Evolutionary conservation across 2,329 filamentous ascomycete genomes (phyloP), one percentile per base, ranked within the genome.

Genomic region (Graphiopsis chlorocephala): DNA sequence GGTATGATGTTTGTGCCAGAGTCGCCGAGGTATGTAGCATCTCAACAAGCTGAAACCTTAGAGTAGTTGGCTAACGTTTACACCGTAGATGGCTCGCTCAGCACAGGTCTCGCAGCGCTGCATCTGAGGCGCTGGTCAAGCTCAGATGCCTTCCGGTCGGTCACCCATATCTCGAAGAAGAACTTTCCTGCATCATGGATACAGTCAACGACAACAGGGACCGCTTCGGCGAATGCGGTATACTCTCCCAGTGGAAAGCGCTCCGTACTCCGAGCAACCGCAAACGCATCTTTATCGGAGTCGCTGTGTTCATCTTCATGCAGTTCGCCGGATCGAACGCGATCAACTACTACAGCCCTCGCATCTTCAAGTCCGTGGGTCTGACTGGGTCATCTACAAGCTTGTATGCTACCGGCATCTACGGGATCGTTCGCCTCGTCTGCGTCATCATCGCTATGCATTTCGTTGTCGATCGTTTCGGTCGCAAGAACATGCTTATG

Each of bases 131-230:
- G 4, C 65, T 67, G 12, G 47, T 47, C 33, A 64, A 61, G 20
- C 47, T 70, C 10, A 64, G 68, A 26, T 47, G 61, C 12, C 35
- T 70, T 23, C 57, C 59, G 6, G 61, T 56, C 11, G 63, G 64
- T 20, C 66, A 69, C 56, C 29, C 45, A 1, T 69, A 70, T 20
- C 26, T 70, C 6, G 65, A 68, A 4, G 70, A 77, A 60, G 74
- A 76, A 55, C 67, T 77, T 4, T 62, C 68, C 7, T 72, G 70
- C 52, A 71, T 77, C 63, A 71, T 72, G 61, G 68, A 47, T 23
- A 17, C 56, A 23, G 56, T 65, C 14, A 52, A 67, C 15, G 57
- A 66, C 23, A 48, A 65, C 45, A 47, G 47, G 4, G 48, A 53
- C 4, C 38, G 25, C 31, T 35, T n/a, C 15, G 23, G 23, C 4